These are phyloP conservation scores for Chlorophyllum brunneum DNA, from an alignment of 768 basidiomycete genomes.

Conservation along the genomic window DNA sequence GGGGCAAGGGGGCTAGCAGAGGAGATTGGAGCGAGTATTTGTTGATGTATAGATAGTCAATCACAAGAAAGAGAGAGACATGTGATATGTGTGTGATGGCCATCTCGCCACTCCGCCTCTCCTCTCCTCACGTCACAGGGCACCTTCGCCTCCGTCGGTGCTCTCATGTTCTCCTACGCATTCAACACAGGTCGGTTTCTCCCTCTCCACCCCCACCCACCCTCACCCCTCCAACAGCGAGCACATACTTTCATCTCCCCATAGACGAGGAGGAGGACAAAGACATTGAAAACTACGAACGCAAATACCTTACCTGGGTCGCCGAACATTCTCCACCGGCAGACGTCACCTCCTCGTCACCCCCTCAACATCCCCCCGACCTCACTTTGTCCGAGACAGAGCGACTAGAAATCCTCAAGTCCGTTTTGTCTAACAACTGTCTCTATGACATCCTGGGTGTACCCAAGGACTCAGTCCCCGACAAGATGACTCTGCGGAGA, in stretches of 20 bases:
- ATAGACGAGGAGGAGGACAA: conserved; percentile 55
- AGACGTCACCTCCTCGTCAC: conserved; percentile 20
- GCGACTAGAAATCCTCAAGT: conserved; percentile 26
- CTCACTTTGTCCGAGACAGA: conserved; percentile 2
- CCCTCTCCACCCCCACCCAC: neutral
- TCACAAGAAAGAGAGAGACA: conserved; percentile 8
- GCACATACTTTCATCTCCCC: conserved; percentile 60
- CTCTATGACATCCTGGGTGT: conserved; percentile 75
- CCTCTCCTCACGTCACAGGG: neutral
- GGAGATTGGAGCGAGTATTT: conserved; percentile 26
- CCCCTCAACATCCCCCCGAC: neutral
- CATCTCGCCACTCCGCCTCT: neutral
- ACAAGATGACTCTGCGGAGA: conserved; percentile 61
- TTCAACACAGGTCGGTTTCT: conserved; percentile 33
- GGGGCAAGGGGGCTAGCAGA: conserved; percentile 52
- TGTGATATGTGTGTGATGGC: conserved; percentile 8
- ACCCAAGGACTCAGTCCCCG: conserved; percentile 41
- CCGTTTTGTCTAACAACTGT: conserved; percentile 59
- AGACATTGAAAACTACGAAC: conserved; percentile 40
- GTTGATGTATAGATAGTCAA: conserved; percentile 1
- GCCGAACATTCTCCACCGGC: conserved; percentile 29
- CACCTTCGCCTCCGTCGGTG: neutral
- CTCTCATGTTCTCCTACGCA: conserved; percentile 42
- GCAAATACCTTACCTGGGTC: conserved; percentile 48
- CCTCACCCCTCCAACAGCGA: conserved; percentile 35